A percentile compares a stretch with the other conserved stretches of the same genome.
Conservation (phyloP, 2,329 filamentous ascomycete genomes). For the Parascedosporium putredinis region DNA sequence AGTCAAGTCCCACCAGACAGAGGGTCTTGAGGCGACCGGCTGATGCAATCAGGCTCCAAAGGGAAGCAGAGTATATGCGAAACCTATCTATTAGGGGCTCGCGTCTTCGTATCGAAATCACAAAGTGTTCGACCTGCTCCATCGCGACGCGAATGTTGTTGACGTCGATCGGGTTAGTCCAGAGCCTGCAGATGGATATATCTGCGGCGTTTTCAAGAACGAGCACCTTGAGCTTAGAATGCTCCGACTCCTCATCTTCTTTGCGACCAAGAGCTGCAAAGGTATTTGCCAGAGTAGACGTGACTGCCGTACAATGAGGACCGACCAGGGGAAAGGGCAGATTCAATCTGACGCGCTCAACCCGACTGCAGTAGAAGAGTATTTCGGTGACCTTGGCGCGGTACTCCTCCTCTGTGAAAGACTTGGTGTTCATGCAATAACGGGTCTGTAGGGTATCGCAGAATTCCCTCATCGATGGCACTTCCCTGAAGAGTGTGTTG, state of each 20-base stretch:
- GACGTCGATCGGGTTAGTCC: constrained; percentile 40
- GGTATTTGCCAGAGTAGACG: constrained; percentile 41
- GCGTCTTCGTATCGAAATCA: constrained; percentile 26
- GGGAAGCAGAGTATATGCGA: constrained; percentile 30
- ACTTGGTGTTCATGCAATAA: constrained; percentile 37
- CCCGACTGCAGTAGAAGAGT: constrained; percentile 32
- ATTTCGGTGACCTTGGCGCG: constrained; percentile 28
- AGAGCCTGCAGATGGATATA: constrained; percentile 34
- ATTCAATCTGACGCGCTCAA: constrained; percentile 36
- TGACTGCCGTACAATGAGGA: constrained; percentile 33
- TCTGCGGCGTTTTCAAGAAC: constrained; percentile 42
- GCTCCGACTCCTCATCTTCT: constrained; percentile 29
- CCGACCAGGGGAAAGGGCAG: constrained; percentile 41
- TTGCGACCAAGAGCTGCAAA: constrained; percentile 36
- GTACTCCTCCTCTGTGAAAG: constrained; percentile 41
- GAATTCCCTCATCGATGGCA: constrained; percentile 36
- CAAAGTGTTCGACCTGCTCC: constrained; percentile 30
- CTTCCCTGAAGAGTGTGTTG: constrained; percentile 31
- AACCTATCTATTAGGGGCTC: constrained; percentile 31
- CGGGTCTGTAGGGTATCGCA: constrained; percentile 30
- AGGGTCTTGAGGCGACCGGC: constrained; percentile 33
- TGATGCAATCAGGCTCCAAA: constrained; percentile 40
- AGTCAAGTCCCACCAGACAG: constrained; percentile 35
- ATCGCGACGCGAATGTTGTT: constrained; percentile 35
- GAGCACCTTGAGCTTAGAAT: constrained; percentile 28